Conservation (phyloP, 2,329 filamentous ascomycete genomes). For the Exophiala alcalophila region DNA sequence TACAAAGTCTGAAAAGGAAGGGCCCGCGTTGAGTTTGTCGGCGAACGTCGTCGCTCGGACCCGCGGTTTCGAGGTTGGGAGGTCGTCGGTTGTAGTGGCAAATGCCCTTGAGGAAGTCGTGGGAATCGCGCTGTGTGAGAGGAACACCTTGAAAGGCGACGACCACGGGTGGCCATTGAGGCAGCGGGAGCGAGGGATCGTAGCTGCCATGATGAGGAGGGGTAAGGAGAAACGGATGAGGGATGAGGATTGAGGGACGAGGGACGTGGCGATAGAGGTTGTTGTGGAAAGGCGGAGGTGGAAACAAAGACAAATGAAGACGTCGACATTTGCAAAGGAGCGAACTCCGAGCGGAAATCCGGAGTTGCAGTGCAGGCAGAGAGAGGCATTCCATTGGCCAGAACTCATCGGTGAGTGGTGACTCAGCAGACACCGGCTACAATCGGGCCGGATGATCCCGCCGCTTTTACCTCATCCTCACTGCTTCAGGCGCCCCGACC, state of each 20-base stretch:
- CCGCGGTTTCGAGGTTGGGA: slow-evolving; percentile 35
- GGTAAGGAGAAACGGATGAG: neutral
- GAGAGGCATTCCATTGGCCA: too few species aligned
- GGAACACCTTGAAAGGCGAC: slow-evolving; percentile 30
- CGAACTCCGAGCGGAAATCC: too few species aligned
- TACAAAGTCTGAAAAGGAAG: slow-evolving; percentile 63
- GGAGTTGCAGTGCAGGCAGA: too few species aligned
- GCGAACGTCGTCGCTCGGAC: slow-evolving; percentile 55
- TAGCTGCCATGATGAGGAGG: slow-evolving; percentile 19
- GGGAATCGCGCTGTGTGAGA: slow-evolving; percentile 13
- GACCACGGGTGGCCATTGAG: slow-evolving; percentile 27
- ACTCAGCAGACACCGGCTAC: too few species aligned
- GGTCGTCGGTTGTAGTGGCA: slow-evolving; percentile 44
- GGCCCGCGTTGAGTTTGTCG: slow-evolving; percentile 63
- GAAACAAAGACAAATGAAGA: too few species aligned
- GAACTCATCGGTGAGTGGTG: too few species aligned
- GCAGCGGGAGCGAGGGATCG: slow-evolving; percentile 25
- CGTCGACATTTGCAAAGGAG: too few species aligned
- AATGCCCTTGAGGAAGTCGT: slow-evolving; percentile 35
- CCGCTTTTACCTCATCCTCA: too few species aligned
- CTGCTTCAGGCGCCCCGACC: too few species aligned
- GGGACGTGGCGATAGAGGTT: slow-evolving; percentile 6
- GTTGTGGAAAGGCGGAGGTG: too few species aligned
- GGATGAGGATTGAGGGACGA: slow-evolving; percentile 3
- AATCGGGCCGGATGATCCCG: too few species aligned